Base-by-base conservation (phyloP, 2,329 filamentous ascomycete genomes). In the Myriosclerotinia curreyana region DNA sequence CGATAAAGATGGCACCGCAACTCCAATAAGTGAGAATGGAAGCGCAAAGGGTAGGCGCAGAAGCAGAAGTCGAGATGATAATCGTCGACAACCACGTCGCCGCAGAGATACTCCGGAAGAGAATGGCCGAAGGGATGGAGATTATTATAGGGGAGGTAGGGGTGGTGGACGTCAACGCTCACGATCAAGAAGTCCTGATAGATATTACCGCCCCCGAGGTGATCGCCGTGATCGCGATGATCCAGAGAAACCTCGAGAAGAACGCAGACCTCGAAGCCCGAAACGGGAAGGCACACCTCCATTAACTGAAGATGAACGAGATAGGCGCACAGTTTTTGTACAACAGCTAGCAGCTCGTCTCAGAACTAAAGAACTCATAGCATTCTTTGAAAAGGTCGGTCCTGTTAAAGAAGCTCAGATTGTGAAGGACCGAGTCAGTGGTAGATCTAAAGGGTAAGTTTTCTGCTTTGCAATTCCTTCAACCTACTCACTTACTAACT, bases 341-440 rank as follows among this genome's bases (percentile, higher is more conserved):
- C 95, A 99, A 81, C 95, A 99, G 79, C 89, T 99, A 75, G 95
- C 95, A 71, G 93, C 93, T 70, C 91, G 95, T 74, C 84, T 98
- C 69, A 88, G 94, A 71, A 96, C 91, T 64, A 92, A 92, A 74
- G 92, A 98, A 77, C 83, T 99, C 68, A 94, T 96, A 77, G 85
- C 88, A 67, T 99, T 99, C 77, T 99, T 99, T 74, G 92, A 96
- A 76, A 93, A 94, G 78, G 90, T 95, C 72, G 95, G 95, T 68
- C 88, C 91, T 48, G 95, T 99, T 63, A 96, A 95, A 72, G 95
- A 98, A 77, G 95, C 95, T 59, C 95, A 98, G 80, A 99, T 99
- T 74, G 95, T 99, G 61, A 98, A 98, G 79, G 95, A 99, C 73
- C 86, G 95, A 68, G 93, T 99, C 68, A 97, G 92, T 79, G 91